phyloP scores from a whole-genome alignment of 352 stramenopile species.

The Thalassiosira livingstoniorum region DNA sequence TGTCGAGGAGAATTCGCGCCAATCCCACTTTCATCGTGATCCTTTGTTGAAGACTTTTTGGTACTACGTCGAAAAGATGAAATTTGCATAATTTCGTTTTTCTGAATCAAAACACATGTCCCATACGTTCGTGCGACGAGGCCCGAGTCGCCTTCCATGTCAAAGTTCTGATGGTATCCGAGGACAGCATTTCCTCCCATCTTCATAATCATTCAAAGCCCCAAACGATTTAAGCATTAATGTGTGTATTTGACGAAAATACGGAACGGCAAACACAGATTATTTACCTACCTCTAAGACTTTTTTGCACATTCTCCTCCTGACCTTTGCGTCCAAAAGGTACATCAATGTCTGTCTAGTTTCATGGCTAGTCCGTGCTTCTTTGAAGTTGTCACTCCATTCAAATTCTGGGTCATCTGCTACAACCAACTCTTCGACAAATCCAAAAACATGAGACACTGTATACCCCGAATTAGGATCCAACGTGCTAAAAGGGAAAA shows the following conservation, averaged over 20 bases:
- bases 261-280: conserved; percentile 6
- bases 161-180: conserved; percentile 98
- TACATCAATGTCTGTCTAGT: conserved; percentile 96
- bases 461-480: conserved; percentile 92
- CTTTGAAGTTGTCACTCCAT: conserved; percentile 94
- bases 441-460: conserved; percentile 83
- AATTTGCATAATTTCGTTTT: conserved; percentile 80
- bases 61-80: conserved; percentile 9
- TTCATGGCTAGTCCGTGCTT: conserved; percentile 92
- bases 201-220: neutral
- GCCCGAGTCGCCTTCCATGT: conserved; percentile 98
- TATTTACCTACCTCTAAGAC: conserved; percentile 82
- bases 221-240: neutral
- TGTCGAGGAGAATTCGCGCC: conserved; percentile 38
- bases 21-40: conserved; percentile 3
- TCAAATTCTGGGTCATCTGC: conserved; percentile 98
- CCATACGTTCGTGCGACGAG: conserved; percentile 96
- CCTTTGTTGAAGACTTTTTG: conserved; percentile 12
- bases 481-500: conserved; percentile 95
- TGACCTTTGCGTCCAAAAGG: conserved; percentile 85
- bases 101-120: conserved; percentile 87
- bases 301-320: conserved; percentile 93
- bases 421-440: conserved; percentile 93
- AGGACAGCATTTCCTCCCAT: conserved; percentile 98
- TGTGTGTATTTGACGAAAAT: neutral